phyloP scores from a whole-genome alignment of 176 grass and related monocot species.

The Areca catechu region DNA sequence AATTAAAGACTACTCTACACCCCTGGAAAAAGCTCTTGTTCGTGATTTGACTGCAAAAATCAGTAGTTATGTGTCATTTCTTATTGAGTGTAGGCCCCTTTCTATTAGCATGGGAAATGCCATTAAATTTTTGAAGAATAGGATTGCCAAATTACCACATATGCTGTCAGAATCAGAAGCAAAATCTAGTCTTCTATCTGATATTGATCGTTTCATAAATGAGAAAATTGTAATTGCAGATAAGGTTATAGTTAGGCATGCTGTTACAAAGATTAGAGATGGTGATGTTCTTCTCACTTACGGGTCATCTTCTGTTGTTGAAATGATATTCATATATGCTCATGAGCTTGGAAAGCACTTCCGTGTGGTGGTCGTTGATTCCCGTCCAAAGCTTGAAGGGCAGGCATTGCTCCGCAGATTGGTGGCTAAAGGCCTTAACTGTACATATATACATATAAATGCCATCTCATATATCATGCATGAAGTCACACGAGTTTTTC shows the following conservation, averaged over 20 bases:
- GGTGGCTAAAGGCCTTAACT: conserved; percentile 55
- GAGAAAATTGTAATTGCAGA: conserved; percentile 72
- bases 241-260: conserved; percentile 60
- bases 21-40: conserved; percentile 49
- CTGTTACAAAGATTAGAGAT: conserved; percentile 61
- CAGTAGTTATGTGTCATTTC: conserved; percentile 57
- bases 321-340: conserved; percentile 65
- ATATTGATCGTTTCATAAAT: conserved; percentile 78
- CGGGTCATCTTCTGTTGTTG: conserved; percentile 60
- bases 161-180: conserved; percentile 49
- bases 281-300: conserved; percentile 70
- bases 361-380: conserved; percentile 59
- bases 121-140: conserved; percentile 68
- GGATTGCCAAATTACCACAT: conserved; percentile 40
- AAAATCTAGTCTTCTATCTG: conserved; percentile 58
- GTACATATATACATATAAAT: conserved; percentile 73
- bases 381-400: conserved; percentile 56
- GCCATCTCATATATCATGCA: conserved; percentile 73
- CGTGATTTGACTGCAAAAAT: conserved; percentile 67
- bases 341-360: conserved; percentile 50
- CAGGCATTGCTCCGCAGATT: conserved; percentile 42
- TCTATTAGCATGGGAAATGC: conserved; percentile 81
- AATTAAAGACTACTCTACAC: conserved; percentile 64
- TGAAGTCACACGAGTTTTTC: conserved; percentile 66
- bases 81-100: conserved; percentile 61